A percentile compares a stretch with the other conserved stretches of the same genome.
These are phyloP conservation scores for Cladophialophora psammophila DNA, from an alignment of 2,329 filamentous ascomycete genomes.

Conservation along the genomic window DNA sequence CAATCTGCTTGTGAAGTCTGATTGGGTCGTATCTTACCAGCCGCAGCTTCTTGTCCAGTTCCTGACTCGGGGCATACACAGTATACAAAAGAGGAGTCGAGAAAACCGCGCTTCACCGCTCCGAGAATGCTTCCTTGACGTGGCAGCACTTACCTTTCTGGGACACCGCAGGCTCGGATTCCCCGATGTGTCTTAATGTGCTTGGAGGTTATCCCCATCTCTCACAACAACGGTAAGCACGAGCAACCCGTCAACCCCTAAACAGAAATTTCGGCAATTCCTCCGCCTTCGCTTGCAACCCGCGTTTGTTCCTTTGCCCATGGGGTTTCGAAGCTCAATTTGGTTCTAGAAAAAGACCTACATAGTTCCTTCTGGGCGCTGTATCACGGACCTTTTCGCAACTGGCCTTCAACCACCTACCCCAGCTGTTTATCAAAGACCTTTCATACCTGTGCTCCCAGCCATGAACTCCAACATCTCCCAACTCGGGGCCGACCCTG, in stretches of 20 bases:
- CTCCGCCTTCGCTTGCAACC: background rate
- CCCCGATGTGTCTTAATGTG: background rate
- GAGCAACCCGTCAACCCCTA: background rate
- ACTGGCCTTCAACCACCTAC: background rate
- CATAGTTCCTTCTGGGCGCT: background rate
- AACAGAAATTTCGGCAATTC: slow-evolving; percentile 5
- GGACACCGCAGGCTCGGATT: background rate
- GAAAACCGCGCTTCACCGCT: background rate
- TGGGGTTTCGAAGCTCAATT: background rate
- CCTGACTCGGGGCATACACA: background rate
- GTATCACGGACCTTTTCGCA: background rate
- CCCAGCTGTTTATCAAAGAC: background rate
- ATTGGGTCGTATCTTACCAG: too few relatives aligned
- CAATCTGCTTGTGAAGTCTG: too few relatives aligned
- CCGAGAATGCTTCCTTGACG: background rate
- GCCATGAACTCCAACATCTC: slow-evolving; percentile 3
- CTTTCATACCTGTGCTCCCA: background rate
- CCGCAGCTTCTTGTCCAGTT: too few relatives aligned
- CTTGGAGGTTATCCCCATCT: background rate
- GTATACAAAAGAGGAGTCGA: background rate
- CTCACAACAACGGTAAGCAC: background rate
- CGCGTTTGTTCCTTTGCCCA: background rate
- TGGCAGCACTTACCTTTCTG: background rate
- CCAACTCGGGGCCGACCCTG: background rate
- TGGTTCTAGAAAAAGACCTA: background rate